Evolutionary conservation across 2,329 filamentous ascomycete species (phyloP).

Genomic region (Myriosclerotinia curreyana): DNA sequence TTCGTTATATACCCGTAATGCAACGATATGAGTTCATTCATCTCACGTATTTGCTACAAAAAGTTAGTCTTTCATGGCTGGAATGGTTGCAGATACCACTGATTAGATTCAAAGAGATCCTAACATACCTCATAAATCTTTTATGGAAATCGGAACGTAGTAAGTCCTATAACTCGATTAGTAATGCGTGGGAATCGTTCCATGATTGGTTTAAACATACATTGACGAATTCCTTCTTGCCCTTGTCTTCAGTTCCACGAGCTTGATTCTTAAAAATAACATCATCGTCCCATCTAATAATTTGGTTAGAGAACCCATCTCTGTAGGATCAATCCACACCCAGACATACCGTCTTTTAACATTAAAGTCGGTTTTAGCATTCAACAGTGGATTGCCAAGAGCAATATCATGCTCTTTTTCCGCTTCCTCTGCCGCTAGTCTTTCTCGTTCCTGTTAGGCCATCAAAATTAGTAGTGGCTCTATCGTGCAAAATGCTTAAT

Average conservation of each 20-base stretch:
- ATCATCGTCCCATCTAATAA: conserved; percentile 84
- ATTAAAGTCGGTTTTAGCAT: conserved; percentile 75
- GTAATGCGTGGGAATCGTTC: conserved; percentile 20
- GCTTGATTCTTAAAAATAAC: conserved; percentile 99
- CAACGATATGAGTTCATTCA: conserved; percentile 26
- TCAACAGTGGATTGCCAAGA: conserved; percentile 86
- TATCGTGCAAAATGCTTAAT: conserved; percentile 3
- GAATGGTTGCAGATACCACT: not conserved
- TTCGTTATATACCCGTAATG: not conserved
- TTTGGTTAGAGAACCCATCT: not conserved
- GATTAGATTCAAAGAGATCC: conserved; percentile 8
- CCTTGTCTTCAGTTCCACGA: conserved; percentile 86
- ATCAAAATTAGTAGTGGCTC: conserved; percentile 22
- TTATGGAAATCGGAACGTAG: conserved; percentile 96
- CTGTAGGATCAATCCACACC: conserved; percentile 8
- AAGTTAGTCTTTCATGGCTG: conserved; percentile 20
- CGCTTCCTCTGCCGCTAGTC: conserved; percentile 76
- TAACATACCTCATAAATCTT: conserved; percentile 72
- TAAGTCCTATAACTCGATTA: conserved; percentile 58
- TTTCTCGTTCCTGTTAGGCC: conserved; percentile 64
- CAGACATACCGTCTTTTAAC: conserved; percentile 64
- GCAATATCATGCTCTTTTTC: conserved; percentile 85
- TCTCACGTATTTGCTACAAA: conserved; percentile 40
- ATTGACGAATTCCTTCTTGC: conserved; percentile 96
- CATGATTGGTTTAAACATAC: conserved; percentile 49